Percentiles rank a stretch among this genome's conserved stretches.
Conservation (phyloP, 2,329 filamentous ascomycete genomes). For the Blumeria hordei region DNA sequence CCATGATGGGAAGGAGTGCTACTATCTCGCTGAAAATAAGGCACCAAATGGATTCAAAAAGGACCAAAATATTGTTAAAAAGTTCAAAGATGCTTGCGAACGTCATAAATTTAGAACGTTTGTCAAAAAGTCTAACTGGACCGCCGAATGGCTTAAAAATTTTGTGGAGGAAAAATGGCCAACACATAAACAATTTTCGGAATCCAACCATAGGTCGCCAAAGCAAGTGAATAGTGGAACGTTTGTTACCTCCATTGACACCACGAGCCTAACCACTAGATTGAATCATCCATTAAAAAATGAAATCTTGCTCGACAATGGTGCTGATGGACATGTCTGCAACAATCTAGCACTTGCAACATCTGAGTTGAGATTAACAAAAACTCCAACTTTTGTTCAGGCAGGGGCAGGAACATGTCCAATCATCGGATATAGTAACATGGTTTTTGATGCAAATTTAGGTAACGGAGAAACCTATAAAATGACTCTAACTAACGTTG, state of each 20-base stretch:
- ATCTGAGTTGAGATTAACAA: background rate
- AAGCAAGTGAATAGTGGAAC: background rate
- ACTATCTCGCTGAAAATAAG: background rate
- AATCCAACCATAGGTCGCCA: background rate
- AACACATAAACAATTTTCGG: background rate
- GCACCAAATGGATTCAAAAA: background rate
- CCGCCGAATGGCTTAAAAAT: background rate
- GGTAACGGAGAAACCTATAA: background rate
- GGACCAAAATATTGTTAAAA: background rate
- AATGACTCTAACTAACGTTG: constrained; percentile 1
- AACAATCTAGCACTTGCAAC: background rate
- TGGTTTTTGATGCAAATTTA: background rate
- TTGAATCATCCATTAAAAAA: background rate
- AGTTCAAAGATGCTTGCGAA: background rate
- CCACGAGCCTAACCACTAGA: background rate
- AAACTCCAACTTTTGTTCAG: background rate
- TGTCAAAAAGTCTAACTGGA: background rate
- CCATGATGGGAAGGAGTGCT: background rate
- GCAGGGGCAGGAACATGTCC: background rate
- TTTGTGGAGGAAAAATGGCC: background rate
- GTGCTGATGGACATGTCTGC: background rate
- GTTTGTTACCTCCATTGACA: background rate
- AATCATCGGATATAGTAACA: background rate
- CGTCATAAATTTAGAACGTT: background rate
- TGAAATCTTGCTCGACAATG: background rate